Percentiles rank a stretch among this genome's conserved stretches.
phyloP scores from a whole-genome alignment of 2,329 filamentous ascomycete genomes.

The Huntiella bhutanensis region DNA sequence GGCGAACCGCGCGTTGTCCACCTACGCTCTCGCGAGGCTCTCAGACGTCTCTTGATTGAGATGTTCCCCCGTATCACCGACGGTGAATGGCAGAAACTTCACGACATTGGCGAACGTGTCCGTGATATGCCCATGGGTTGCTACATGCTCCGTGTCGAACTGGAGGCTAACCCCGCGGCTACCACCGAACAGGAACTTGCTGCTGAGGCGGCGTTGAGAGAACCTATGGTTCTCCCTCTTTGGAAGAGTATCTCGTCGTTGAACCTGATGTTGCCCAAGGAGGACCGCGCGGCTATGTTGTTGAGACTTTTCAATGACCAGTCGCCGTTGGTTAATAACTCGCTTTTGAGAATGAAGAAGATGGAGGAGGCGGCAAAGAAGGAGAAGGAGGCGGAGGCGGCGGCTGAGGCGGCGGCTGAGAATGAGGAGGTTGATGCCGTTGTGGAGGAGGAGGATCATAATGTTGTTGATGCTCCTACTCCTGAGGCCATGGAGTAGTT shows the following conservation, averaged over 20 bases:
- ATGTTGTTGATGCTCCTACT: constrained; percentile 22
- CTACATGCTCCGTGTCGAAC: constrained; percentile 71
- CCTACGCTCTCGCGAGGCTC: constrained; percentile 58
- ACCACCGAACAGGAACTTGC: constrained; percentile 6
- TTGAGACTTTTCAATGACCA: constrained; percentile 81
- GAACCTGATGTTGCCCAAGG: constrained; percentile 96
- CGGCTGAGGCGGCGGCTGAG: constrained; percentile 14
- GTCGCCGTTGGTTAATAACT: constrained; percentile 59
- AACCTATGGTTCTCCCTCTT: constrained; percentile 74
- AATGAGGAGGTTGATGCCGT: constrained; percentile 10
- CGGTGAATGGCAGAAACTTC: constrained; percentile 54
- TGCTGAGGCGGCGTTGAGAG: constrained; percentile 31
- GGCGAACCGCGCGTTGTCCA: constrained; percentile 57
- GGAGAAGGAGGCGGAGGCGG: constrained; percentile 15
- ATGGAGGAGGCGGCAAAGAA: constrained; percentile 17
- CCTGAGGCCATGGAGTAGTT: constrained; percentile 16
- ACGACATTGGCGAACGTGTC: constrained; percentile 74
- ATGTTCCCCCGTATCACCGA: constrained; percentile 86
- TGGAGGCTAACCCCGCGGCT: constrained; percentile 35
- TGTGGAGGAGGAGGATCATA: constrained; percentile 15
- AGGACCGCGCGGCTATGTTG: constrained; percentile 83
- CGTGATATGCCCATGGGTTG: constrained; percentile 73
- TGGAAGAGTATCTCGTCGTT: constrained; percentile 87
- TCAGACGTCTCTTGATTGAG: constrained; percentile 69
- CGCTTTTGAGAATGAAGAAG: constrained; percentile 30